A percentile compares a stretch with the other conserved stretches of the same genome.
phyloP scores from a whole-genome alignment of 2,329 filamentous ascomycete genomes.

The Trichoderma guizhouense region DNA sequence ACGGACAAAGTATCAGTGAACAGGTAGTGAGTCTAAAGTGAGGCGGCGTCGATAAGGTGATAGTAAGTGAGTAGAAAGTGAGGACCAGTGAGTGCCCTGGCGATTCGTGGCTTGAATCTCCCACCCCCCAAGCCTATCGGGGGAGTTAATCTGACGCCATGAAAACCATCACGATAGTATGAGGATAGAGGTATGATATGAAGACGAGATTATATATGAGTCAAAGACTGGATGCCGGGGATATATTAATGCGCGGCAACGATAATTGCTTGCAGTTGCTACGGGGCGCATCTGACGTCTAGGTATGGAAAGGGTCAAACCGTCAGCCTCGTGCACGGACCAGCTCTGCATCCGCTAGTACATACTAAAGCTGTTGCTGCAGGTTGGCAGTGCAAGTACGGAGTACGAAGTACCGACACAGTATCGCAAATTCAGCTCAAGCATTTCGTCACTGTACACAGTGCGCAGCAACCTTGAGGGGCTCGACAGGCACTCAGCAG shows the following conservation, averaged over 20 bases:
- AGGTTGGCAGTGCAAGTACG: not conserved
- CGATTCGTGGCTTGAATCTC: not conserved
- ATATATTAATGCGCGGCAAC: not conserved
- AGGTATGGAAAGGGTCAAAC: not conserved
- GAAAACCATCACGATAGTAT: not conserved
- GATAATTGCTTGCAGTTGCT: not conserved
- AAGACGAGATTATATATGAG: not conserved
- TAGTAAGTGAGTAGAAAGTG: not conserved
- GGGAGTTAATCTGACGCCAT: not conserved
- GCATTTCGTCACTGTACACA: not conserved
- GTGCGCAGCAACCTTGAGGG: not conserved
- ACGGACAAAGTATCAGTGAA: not conserved
- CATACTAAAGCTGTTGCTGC: not conserved
- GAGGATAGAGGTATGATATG: not conserved
- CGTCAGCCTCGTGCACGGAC: slow-evolving; percentile 11
- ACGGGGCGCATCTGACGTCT: not conserved
- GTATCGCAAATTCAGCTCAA: not conserved
- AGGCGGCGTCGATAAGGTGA: not conserved
- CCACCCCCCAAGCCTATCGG: not conserved
- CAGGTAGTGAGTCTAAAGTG: not conserved
- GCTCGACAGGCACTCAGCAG: not conserved
- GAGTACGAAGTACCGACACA: not conserved
- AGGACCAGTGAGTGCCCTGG: not conserved
- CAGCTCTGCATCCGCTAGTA: not conserved
- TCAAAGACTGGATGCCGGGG: not conserved